Evolutionary conservation across 1,139 yeast species (phyloP).

Genomic region (Diutina ranongensis): DNA sequence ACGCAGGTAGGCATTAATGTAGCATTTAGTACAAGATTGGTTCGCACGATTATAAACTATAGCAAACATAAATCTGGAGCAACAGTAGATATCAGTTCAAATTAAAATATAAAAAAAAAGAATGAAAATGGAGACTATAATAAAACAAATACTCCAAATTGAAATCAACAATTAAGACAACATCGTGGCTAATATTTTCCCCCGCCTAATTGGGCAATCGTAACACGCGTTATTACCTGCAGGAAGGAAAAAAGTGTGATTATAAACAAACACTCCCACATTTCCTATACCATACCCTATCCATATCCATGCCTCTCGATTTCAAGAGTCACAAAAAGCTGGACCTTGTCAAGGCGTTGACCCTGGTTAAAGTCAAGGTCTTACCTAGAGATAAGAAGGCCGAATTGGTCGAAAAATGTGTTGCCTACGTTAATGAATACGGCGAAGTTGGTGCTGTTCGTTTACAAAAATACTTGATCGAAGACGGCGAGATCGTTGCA

Average conservation of each 20-base stretch:
- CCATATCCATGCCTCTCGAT: constrained; percentile 2
- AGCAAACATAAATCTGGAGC: too few relatives aligned
- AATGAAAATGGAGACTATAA: too few relatives aligned
- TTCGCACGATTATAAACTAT: too few relatives aligned
- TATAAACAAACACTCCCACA: neutral
- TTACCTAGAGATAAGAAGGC: constrained; percentile 1
- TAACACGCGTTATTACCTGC: constrained; percentile 1
- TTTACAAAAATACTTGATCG: neutral
- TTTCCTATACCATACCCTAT: neutral
- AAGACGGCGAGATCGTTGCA: constrained; percentile 9
- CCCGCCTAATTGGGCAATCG: neutral
- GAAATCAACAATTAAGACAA: too few relatives aligned
- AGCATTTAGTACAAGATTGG: too few relatives aligned
- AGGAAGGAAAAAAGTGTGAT: neutral
- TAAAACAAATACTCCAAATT: too few relatives aligned
- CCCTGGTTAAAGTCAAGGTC: constrained; percentile 2
- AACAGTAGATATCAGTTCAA: too few relatives aligned
- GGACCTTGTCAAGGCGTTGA: constrained; percentile 6
- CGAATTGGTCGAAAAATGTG: constrained; percentile 3
- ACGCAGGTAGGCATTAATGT: too few relatives aligned
- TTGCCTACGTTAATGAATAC: neutral
- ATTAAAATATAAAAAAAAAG: too few relatives aligned
- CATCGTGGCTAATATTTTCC: neutral
- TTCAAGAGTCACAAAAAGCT: constrained; percentile 2
- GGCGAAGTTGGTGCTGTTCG: constrained; percentile 1